These are phyloP conservation scores for Lasiosphaeriaceae sp. DNA, from an alignment of 495 filamentous ascomycete species.

Conservation along the genomic window DNA sequence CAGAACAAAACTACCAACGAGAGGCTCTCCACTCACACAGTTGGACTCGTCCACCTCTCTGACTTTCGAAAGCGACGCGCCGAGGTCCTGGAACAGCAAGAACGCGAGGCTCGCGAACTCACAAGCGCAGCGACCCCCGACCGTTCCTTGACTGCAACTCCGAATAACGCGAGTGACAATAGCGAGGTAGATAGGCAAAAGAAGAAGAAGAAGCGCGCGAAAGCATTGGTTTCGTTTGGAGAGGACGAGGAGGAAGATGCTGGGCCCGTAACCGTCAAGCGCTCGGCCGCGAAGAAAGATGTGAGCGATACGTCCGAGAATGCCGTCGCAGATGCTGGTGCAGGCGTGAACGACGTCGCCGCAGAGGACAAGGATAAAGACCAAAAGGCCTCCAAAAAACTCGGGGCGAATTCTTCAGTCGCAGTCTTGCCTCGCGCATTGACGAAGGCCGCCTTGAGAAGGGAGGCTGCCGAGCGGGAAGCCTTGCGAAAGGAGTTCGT, in stretches of 20 bases:
- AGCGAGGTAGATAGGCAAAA: conserved; percentile 46
- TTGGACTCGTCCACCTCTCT: conserved; percentile 84
- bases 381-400: conserved; percentile 24
- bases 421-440: conserved; percentile 69
- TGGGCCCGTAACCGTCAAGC: conserved; percentile 25
- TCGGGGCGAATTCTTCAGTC: conserved; percentile 65
- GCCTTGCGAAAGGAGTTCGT: conserved; percentile 81
- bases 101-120: conserved; percentile 68
- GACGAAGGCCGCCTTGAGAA: conserved; percentile 78
- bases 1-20: conserved; percentile 82
- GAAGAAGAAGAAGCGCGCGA: conserved; percentile 36
- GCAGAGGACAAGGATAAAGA: conserved; percentile 22
- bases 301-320: conserved; percentile 34
- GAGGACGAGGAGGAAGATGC: conserved; percentile 28
- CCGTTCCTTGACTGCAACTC: conserved; percentile 37
- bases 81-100: conserved; percentile 87
- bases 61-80: conserved; percentile 97
- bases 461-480: conserved; percentile 80
- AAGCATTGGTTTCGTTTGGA: conserved; percentile 41
- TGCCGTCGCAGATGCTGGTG: too few species aligned
- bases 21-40: conserved; percentile 86
- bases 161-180: conserved; percentile 26
- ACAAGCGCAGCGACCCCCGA: conserved; percentile 33
- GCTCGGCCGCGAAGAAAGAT: conserved; percentile 32
- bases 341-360: conserved; percentile 24